Evolutionary conservation across 257 asterid species (phyloP).

Genomic region (Perilla frutescens): DNA sequence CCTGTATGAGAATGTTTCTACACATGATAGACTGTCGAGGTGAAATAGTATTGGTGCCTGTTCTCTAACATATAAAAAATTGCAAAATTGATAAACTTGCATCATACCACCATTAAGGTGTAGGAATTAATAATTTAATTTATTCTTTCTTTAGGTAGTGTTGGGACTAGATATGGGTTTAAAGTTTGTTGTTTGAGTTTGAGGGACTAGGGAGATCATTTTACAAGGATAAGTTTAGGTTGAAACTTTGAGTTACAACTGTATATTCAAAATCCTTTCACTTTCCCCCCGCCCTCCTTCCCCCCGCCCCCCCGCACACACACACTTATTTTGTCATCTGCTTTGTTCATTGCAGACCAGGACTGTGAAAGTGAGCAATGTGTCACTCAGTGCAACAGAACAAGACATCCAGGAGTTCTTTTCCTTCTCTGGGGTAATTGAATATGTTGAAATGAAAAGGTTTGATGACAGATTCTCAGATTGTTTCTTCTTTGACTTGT

Average conservation of each 20-base stretch:
- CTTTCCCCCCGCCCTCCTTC: neutral
- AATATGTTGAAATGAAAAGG: constrained; percentile 68
- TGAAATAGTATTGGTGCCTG: neutral
- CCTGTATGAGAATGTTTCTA: too few species aligned
- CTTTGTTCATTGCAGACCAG: constrained; percentile 47
- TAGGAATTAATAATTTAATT: neutral
- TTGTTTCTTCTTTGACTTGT: constrained; percentile 11
- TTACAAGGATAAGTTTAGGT: constrained; percentile 6
- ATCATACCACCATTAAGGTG: neutral
- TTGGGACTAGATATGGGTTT: neutral
- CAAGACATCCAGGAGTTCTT: constrained; percentile 76
- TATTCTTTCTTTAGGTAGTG: neutral
- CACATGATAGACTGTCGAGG: too few species aligned
- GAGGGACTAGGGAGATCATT: neutral
- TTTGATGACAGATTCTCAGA: constrained; percentile 29
- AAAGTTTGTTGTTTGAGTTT: neutral
- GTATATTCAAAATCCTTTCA: neutral
- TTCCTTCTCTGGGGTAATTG: constrained; percentile 73
- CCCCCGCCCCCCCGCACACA: neutral
- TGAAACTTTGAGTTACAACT: constrained; percentile 16
- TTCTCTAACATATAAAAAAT: neutral
- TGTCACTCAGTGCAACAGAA: constrained; percentile 63
- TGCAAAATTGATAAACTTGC: neutral
- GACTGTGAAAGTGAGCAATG: constrained; percentile 74
- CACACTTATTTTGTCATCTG: neutral